These are phyloP conservation scores for Eucalyptus globulus DNA, from an alignment of 345 rosid species.

Conservation along the genomic window DNA sequence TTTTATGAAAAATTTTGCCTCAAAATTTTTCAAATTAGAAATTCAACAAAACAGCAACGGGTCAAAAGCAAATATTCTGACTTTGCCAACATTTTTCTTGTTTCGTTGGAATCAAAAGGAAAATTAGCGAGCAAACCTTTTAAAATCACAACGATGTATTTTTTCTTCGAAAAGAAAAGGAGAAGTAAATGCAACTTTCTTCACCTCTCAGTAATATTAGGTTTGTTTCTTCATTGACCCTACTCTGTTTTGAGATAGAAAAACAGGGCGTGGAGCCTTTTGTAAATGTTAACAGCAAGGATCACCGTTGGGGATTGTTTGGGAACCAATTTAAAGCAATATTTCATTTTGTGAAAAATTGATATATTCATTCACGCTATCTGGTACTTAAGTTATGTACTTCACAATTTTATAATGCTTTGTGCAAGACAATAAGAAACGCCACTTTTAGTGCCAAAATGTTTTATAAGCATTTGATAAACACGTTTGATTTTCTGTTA, in stretches of 20 bases:
- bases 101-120: not conserved
- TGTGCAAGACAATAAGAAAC: not conserved
- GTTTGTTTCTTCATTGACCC: not conserved
- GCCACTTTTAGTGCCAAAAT: not conserved
- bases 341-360: not conserved
- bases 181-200: not conserved
- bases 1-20: not conserved
- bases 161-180: not conserved
- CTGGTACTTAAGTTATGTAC: not conserved
- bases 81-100: not conserved
- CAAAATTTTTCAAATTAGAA: not conserved
- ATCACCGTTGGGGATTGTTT: not conserved
- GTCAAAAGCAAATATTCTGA: not conserved
- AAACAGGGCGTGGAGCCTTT: not conserved
- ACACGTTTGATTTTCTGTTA: too few relatives aligned
- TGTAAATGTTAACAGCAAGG: not conserved
- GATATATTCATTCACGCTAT: not conserved
- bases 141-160: not conserved
- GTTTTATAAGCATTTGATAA: not conserved
- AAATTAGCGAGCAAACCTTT: not conserved
- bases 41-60: not conserved
- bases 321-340: not conserved
- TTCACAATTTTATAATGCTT: not conserved
- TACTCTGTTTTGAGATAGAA: not conserved
- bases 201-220: not conserved